These are phyloP conservation scores for Plantago elongata DNA, from an alignment of 257 asterid genomes.

Conservation along the genomic window DNA sequence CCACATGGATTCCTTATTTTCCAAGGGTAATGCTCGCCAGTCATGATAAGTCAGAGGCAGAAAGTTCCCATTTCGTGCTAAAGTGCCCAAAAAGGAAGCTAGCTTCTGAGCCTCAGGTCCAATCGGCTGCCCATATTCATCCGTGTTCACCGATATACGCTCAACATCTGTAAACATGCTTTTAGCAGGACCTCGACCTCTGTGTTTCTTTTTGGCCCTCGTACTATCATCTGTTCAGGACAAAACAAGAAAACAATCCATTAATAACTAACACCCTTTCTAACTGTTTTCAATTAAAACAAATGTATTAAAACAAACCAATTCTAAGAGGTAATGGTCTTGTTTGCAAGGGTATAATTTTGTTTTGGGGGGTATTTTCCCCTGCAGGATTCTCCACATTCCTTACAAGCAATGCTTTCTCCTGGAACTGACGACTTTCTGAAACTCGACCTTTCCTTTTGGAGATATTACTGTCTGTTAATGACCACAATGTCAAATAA, in stretches of 20 bases:
- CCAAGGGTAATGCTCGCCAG: slow-evolving; percentile 37
- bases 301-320: slow-evolving; percentile 5
- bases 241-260: not conserved
- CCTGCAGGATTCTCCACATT: not conserved
- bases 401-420: slow-evolving; percentile 1
- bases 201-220: slow-evolving; percentile 18
- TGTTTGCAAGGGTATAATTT: slow-evolving; percentile 2
- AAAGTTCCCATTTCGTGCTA: slow-evolving; percentile 33
- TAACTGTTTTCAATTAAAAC: slow-evolving; percentile 2
- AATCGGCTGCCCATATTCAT: slow-evolving; percentile 33
- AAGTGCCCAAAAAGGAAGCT: slow-evolving; percentile 27
- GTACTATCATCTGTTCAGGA: slow-evolving; percentile 12
- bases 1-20: slow-evolving; percentile 34
- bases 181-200: slow-evolving; percentile 28
- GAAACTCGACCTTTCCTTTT: slow-evolving; percentile 12
- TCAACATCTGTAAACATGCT: slow-evolving; percentile 21
- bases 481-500: slow-evolving; percentile 5
- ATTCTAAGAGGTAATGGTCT: slow-evolving; percentile 2
- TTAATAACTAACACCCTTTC: not conserved
- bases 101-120: slow-evolving; percentile 31
- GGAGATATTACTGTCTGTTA: slow-evolving; percentile 15
- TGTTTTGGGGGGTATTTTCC: slow-evolving; percentile 3
- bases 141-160: slow-evolving; percentile 21
- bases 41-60: slow-evolving; percentile 31
- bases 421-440: slow-evolving; percentile 4